phyloP scores from a whole-genome alignment of 805 yeast genomes.

The Komagataella pastoris region DNA sequence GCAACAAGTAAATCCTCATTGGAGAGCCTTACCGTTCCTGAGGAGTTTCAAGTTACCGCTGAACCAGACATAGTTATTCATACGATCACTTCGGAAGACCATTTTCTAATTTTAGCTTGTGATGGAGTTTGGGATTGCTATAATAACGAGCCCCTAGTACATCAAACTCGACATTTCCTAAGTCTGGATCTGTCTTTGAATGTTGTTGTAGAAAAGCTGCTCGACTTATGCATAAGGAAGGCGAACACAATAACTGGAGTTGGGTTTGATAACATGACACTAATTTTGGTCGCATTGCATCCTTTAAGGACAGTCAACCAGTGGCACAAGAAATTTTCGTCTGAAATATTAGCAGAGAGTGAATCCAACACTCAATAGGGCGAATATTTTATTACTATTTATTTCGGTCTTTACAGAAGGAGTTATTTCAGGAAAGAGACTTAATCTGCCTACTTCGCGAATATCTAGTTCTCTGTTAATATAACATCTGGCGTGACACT shows the following conservation, averaged over 20 bases:
- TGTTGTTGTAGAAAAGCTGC: constrained; percentile 41
- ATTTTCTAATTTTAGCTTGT: constrained; percentile 63
- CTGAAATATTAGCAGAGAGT: not conserved
- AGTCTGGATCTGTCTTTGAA: constrained; percentile 43
- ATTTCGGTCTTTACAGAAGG: not conserved
- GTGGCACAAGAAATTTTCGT: not conserved
- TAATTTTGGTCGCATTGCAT: constrained; percentile 44
- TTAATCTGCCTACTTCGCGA: not conserved
- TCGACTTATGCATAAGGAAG: constrained; percentile 56
- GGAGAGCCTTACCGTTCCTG: constrained; percentile 31
- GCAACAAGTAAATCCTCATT: constrained; percentile 5
- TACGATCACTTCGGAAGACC: constrained; percentile 31
- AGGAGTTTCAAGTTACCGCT: constrained; percentile 68
- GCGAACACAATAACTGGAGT: constrained; percentile 67
- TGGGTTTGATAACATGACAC: constrained; percentile 76
- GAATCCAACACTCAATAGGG: not conserved
- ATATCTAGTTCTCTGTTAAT: not conserved
- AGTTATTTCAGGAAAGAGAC: not conserved
- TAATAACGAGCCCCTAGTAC: constrained; percentile 40
- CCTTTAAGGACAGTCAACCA: not conserved
- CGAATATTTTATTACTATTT: not conserved
- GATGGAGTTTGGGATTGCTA: constrained; percentile 78
- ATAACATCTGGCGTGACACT: not conserved
- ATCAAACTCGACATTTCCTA: constrained; percentile 42
- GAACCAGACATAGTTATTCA: constrained; percentile 66